Base-by-base conservation (phyloP, 768 basidiomycete genomes). In the Cyclocybe cylindracea region DNA sequence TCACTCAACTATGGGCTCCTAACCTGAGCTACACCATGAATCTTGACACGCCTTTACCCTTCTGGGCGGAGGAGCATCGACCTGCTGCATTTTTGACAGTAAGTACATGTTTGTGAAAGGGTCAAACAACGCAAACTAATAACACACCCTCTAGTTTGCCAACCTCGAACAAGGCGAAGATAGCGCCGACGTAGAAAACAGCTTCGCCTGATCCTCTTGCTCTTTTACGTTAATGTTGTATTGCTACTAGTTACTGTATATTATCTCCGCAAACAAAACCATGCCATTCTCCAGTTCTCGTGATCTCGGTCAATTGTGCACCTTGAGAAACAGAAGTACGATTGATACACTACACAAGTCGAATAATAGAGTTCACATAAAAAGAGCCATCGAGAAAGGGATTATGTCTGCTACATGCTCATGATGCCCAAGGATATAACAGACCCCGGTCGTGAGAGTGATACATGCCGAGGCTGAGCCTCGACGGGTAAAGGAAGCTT, bases 31-130 rank as follows among this genome's bases (percentile, higher is more conserved):
- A 91, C 64, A 80, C 84, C 14, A 88, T 96, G 80, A 83, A 82
- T 29, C 74, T 98, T 53, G 95, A 96, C 66, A 95, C 91, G n/a
- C 95, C 95, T 10, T 76, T 95, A 31, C 74, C 89, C 53, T 98
- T 97, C 84, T 98, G 95, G 95, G 89, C 93, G 1, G 92, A 95
- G 68, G 89, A 92, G 64, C 95, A 98, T 67, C 82, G 95, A 46
- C 94, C 94, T 1, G 89, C 92, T 29, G 93, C 94, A 3, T 98
- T 98, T 85, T 74, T 98, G 62, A 90, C 88, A 39, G 89, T 91
- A 60, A 76, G 89, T 79, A 34, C 35, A 31, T 31, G 24, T 16
- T 14, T 37, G 24, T 38, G 46, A 32, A 37, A 44, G 36, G 32
- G 18, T 32, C 19, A 46, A 10, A 13, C 24, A n/a, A 16, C 8